Evolutionary conservation across 169 alveolate genomes (phyloP).

Genomic region (Cryptosporidium parvum): DNA sequence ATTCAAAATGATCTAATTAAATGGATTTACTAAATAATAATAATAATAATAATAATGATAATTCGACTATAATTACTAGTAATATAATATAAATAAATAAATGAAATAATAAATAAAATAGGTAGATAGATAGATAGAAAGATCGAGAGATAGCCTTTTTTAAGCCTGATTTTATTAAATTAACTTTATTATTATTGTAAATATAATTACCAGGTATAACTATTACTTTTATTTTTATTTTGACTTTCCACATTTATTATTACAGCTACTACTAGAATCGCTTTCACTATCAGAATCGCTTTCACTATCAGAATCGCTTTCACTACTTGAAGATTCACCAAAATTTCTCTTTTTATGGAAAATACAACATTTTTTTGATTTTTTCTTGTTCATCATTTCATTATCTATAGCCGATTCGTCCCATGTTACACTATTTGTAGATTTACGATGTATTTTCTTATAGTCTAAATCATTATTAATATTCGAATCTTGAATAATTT

Average conservation of each 20-base stretch:
- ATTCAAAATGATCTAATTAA: not conserved
- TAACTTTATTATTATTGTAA: too few species aligned
- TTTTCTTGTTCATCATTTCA: constrained; percentile 71
- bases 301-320: constrained; percentile 15
- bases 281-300: not conserved
- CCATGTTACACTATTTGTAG: constrained; percentile 34
- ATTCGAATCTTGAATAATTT: not conserved
- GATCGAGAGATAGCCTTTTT: too few species aligned
- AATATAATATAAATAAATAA: too few species aligned
- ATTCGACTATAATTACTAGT: too few species aligned
- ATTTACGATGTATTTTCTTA: not conserved
- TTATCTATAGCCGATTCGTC: constrained; percentile 70
- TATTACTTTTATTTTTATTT: too few species aligned
- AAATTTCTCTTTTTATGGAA: constrained; percentile 62
- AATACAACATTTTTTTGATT: constrained; percentile 75
- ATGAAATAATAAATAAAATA: too few species aligned
- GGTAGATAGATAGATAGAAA: too few species aligned
- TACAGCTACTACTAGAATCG: not conserved
- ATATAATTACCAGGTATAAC: not conserved
- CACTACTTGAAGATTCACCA: constrained; percentile 74
- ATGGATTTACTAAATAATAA: too few species aligned
- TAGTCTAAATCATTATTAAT: not conserved
- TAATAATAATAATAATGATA: too few species aligned
- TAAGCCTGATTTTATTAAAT: not conserved
- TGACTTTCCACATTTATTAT: not conserved